Conservation (phyloP, 352 stramenopile genomes). For the Thalassiosira mediterranea region DNA sequence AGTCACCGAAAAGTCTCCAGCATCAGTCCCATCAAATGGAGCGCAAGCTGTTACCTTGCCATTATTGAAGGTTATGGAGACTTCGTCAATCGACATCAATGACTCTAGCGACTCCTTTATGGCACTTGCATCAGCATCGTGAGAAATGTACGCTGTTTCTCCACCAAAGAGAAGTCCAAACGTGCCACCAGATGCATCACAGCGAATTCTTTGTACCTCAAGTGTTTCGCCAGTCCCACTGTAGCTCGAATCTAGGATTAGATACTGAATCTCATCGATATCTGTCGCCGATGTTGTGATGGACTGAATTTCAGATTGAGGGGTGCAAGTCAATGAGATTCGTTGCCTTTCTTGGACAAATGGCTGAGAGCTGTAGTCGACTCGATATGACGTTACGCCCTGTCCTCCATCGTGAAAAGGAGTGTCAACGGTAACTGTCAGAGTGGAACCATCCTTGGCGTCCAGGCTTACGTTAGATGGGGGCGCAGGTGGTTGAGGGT, state of each 20-base stretch:
- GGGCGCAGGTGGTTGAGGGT: slow-evolving; percentile 81
- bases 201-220: slow-evolving; percentile 91
- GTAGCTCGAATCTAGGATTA: slow-evolving; percentile 86
- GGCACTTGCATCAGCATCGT: slow-evolving; percentile 80
- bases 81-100: slow-evolving; percentile 87
- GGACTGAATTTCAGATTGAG: slow-evolving; percentile 75
- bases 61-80: slow-evolving; percentile 82
- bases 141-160: slow-evolving; percentile 89
- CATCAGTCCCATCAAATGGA: slow-evolving; percentile 73
- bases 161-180: slow-evolving; percentile 86
- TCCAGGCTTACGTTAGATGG: slow-evolving; percentile 85
- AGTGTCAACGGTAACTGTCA: slow-evolving; percentile 85
- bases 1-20: slow-evolving; percentile 87
- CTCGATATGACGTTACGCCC: slow-evolving; percentile 88
- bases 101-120: slow-evolving; percentile 91
- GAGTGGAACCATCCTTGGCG: slow-evolving; percentile 88
- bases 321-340: slow-evolving; percentile 66
- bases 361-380: slow-evolving; percentile 88
- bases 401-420: slow-evolving; percentile 88
- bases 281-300: slow-evolving; percentile 84
- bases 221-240: slow-evolving; percentile 57
- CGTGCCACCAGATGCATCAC: slow-evolving; percentile 89
- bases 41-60: slow-evolving; percentile 78
- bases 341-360: slow-evolving; percentile 85
- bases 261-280: slow-evolving; percentile 88